Conservation (phyloP, 2,329 filamentous ascomycete genomes). For the Cladosporium cucumerinum region DNA sequence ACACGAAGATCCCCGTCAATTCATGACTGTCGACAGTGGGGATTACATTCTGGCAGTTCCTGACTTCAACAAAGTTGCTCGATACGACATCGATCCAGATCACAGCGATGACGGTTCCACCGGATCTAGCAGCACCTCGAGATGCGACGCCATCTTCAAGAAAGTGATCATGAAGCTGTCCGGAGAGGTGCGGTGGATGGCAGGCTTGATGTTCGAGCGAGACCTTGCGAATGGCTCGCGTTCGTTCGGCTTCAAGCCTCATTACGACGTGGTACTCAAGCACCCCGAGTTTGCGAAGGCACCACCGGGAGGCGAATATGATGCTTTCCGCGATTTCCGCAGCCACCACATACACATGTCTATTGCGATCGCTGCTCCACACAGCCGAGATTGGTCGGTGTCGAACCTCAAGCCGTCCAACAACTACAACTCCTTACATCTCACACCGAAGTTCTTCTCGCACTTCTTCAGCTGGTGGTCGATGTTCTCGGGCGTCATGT, state of each 20-base stretch:
- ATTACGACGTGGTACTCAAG: slow-evolving; percentile 86
- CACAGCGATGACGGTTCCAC: slow-evolving; percentile 52
- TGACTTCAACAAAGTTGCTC: slow-evolving; percentile 85
- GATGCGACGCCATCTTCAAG: slow-evolving; percentile 81
- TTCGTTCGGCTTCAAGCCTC: slow-evolving; percentile 84
- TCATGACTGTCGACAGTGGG: slow-evolving; percentile 93
- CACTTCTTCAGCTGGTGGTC: slow-evolving; percentile 99
- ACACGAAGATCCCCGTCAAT: slow-evolving; percentile 81
- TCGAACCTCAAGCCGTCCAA: slow-evolving; percentile 71
- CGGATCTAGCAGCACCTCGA: slow-evolving; percentile 61
- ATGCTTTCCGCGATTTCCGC: slow-evolving; percentile 94
- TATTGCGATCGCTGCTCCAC: slow-evolving; percentile 81
- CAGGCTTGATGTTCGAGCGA: slow-evolving; percentile 87
- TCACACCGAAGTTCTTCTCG: slow-evolving; percentile 93
- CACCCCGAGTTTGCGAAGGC: slow-evolving; percentile 70
- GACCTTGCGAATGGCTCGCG: slow-evolving; percentile 69
- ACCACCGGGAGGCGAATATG: slow-evolving; percentile 60
- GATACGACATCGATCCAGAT: slow-evolving; percentile 55
- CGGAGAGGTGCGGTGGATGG: slow-evolving; percentile 89
- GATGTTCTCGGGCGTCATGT: slow-evolving; percentile 91
- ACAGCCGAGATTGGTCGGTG: slow-evolving; percentile 80
- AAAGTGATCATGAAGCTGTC: slow-evolving; percentile 99
- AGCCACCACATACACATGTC: slow-evolving; percentile 97
- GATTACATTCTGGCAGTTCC: slow-evolving; percentile 94
- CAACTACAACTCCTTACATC: slow-evolving; percentile 94